Evolutionary conservation across 306 rosid genomes (phyloP), one percentile per base, ranked within the genome.

Genomic region (Carpinus fangiana): DNA sequence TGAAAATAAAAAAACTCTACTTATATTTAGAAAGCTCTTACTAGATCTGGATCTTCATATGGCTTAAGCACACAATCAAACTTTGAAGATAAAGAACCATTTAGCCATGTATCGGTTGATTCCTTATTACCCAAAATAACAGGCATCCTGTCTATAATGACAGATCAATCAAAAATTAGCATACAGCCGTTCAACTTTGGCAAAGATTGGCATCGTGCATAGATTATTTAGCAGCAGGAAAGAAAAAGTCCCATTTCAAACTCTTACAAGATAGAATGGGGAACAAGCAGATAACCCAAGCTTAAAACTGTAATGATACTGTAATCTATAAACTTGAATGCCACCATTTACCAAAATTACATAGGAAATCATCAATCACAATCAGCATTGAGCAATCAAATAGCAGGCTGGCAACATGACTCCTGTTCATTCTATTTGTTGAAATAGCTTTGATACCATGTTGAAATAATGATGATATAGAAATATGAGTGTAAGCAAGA

Each of bases 71-170:
- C 73, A 45, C 76, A 43, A 80, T 87, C 89, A 79, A 70, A 74
- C 73, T 85, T 78, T 84, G 97, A 86, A 77, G 85, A 65, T 14
- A 83, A 74, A 84, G 88, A 81, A 71, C 81, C 81, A 81, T 81
- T 66, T 66, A 92, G 87, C 98, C 98, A 95, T 28, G 84, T 73
- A 80, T 91, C 96, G 20, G 85, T 87, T 31, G 91, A 84, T 69
- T 73, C 90, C 85, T 87, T 87, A 88, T 87, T 89, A n/a, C 96
- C 90, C 79, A 92, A 86, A 81, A 94, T 88, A 80, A 90, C 94
- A 72, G 98, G 98, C 98, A 94, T 95, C 85, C 98, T 89, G 81
- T 90, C 98, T 90, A 73, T 83, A 86, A 38, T 50, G 70, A 47
- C 75, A 59, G 60, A 74, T 73, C 67, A 76, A 38, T 80, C 78